Percentiles rank a stretch among this genome's conserved stretches.
phyloP scores from a whole-genome alignment of 2,329 filamentous ascomycete species.

The Atkinsonella hypoxylon region DNA sequence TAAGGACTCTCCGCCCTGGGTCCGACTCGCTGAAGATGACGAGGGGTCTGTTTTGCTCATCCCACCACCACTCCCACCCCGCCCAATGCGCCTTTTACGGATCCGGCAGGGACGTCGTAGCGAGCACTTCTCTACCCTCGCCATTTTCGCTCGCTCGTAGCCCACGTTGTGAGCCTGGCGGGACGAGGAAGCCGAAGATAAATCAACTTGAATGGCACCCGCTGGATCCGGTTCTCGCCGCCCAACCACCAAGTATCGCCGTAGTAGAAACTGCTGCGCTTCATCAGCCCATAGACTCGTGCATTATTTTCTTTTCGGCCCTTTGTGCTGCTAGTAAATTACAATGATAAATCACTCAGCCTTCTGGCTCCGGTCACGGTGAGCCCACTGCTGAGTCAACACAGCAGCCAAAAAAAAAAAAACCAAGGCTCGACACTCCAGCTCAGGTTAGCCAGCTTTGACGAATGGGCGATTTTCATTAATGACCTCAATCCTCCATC shows the following conservation, averaged over 20 bases:
- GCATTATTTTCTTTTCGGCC: not conserved
- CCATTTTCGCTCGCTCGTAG: not conserved
- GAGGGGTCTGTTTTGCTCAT: not conserved
- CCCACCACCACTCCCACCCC: conserved; percentile 4
- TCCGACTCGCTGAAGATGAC: not conserved
- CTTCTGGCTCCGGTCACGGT: conserved; percentile 3
- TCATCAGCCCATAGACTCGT: not conserved
- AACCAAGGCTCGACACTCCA: not conserved
- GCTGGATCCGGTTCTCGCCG: conserved; percentile 3
- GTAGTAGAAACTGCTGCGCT: conserved; percentile 2
- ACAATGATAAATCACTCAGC: conserved; percentile 8
- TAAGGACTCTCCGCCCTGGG: no score
- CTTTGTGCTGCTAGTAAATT: not conserved
- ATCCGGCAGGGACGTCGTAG: conserved; percentile 9
- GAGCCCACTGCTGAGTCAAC: conserved; percentile 3
- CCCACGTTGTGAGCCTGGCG: not conserved
- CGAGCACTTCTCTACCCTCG: not conserved
- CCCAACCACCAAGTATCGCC: conserved; percentile 3
- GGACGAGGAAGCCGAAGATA: not conserved
- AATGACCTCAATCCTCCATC: conserved; percentile 1
- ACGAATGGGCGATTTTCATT: not conserved
- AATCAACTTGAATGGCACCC: conserved; percentile 1
- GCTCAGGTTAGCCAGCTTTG: not conserved
- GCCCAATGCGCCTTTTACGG: conserved; percentile 17
- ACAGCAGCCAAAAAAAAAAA: not conserved